Percentiles rank a stretch among this genome's conserved stretches.
Conservation (phyloP, 2,329 filamentous ascomycete species). For the Aspergillus jensenii region DNA sequence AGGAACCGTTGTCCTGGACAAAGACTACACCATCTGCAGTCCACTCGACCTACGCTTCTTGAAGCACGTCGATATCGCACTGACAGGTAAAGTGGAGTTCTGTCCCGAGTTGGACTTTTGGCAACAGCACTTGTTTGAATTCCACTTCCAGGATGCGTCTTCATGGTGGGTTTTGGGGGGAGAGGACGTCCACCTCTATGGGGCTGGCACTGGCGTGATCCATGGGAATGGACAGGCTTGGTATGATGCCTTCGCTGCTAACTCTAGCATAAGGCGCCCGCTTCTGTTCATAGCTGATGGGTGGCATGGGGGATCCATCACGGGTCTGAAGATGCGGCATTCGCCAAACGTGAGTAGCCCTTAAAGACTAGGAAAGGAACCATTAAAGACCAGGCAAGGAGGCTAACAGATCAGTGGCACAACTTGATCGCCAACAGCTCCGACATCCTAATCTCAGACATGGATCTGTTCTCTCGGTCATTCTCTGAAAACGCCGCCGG, state of each 20-base stretch:
- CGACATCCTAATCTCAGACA: conserved; percentile 59
- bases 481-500: conserved; percentile 56
- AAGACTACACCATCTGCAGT: conserved; percentile 62
- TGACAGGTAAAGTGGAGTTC: conserved; percentile 62
- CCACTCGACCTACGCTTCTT: conserved; percentile 66
- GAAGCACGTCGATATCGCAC: conserved; percentile 62
- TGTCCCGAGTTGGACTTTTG: conserved; percentile 68
- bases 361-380: too few species aligned
- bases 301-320: conserved; percentile 58
- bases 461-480: conserved; percentile 60
- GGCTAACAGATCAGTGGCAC: conserved; percentile 52
- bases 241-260: conserved; percentile 64
- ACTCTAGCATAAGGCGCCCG: conserved; percentile 51
- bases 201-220: conserved; percentile 54
- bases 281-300: conserved; percentile 59
- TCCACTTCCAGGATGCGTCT: conserved; percentile 68
- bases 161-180: conserved; percentile 58
- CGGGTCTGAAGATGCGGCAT: conserved; percentile 61
- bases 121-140: conserved; percentile 63
- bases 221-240: conserved; percentile 66
- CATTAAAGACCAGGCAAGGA: too few species aligned
- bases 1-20: conserved; percentile 61
- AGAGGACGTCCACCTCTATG: conserved; percentile 66
- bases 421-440: conserved; percentile 66
- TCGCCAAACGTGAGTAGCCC: conserved; percentile 35